Conservation (phyloP, 805 yeast species). For the Nakazawaea peltata region DNA sequence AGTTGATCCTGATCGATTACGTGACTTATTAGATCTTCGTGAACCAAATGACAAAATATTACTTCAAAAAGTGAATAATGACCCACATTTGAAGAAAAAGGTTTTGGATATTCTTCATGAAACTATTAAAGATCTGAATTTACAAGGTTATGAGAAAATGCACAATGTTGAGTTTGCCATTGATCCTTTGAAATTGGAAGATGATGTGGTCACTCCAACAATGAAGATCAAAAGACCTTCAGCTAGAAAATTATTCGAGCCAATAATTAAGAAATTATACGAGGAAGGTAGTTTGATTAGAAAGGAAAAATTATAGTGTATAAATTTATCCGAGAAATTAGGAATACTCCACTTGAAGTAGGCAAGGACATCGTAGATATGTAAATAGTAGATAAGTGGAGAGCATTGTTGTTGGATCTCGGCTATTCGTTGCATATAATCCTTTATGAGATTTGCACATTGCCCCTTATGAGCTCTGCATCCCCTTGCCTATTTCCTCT, state of each 20-base stretch:
- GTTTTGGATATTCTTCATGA: conserved; percentile 30
- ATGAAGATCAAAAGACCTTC: conserved; percentile 32
- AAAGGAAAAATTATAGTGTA: conserved; percentile 6
- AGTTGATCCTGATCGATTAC: conserved; percentile 34
- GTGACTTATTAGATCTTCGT: background rate
- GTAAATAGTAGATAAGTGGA: too few species aligned
- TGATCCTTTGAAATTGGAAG: conserved; percentile 57
- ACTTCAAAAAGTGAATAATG: background rate
- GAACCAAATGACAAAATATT: background rate
- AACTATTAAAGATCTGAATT: conserved; percentile 23
- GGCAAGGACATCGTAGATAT: too few species aligned
- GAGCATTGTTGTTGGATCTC: too few species aligned
- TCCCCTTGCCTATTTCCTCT: too few species aligned
- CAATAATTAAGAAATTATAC: conserved; percentile 8
- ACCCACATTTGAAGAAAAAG: conserved; percentile 17
- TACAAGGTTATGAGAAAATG: conserved; percentile 59
- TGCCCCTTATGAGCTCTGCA: too few species aligned
- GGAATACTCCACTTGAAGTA: too few species aligned
- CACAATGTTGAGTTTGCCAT: conserved; percentile 43
- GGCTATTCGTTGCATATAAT: too few species aligned
- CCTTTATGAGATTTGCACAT: too few species aligned
- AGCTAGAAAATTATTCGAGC: conserved; percentile 10
- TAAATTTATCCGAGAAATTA: too few species aligned
- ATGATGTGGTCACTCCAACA: conserved; percentile 64
- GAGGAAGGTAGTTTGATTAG: conserved; percentile 12